Conservation (phyloP, 1,284 basidiomycete species). For the Hemileccinum hortonii region DNA sequence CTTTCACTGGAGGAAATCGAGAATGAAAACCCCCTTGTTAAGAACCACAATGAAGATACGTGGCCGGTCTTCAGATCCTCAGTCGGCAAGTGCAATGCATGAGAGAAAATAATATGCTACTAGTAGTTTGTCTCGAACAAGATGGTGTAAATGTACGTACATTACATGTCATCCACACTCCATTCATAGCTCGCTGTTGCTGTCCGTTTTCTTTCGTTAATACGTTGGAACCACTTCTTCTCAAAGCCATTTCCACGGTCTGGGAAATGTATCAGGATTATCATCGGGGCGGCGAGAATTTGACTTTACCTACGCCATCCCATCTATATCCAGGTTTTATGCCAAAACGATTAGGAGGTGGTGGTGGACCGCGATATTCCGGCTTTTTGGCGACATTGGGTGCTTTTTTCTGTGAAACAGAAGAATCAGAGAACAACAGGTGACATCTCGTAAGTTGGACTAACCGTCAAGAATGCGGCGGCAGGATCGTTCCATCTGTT, state of each 20-base stretch:
- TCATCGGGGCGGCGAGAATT: constrained; percentile 2
- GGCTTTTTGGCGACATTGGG: constrained; percentile 77
- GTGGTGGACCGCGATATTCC: constrained; percentile 83
- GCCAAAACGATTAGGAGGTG: constrained; percentile 91
- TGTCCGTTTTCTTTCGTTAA: constrained; percentile 70
- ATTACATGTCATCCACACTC: constrained; percentile 89
- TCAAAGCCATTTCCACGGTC: constrained; percentile 95
- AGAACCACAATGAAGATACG: too few species aligned
- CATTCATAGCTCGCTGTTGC: constrained; percentile 75
- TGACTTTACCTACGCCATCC: constrained; percentile 87
- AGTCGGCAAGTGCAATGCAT: neutral
- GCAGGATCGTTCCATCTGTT: constrained; percentile 96
- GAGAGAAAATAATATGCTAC: neutral
- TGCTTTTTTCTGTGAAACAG: constrained; percentile 58
- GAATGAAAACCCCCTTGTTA: constrained; percentile 2
- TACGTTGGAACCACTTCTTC: constrained; percentile 83
- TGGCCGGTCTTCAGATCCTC: neutral
- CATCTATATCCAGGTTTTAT: constrained; percentile 95
- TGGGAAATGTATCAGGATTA: constrained; percentile 32
- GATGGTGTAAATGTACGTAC: neutral
- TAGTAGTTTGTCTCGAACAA: neutral
- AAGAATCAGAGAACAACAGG: constrained; percentile 3
- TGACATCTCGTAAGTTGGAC: constrained; percentile 28
- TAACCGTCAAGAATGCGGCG: constrained; percentile 85
- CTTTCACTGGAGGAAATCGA: constrained; percentile 4